These are phyloP conservation scores for Avena atlantica DNA, from an alignment of 176 grass and related monocot species.

Conservation along the genomic window DNA sequence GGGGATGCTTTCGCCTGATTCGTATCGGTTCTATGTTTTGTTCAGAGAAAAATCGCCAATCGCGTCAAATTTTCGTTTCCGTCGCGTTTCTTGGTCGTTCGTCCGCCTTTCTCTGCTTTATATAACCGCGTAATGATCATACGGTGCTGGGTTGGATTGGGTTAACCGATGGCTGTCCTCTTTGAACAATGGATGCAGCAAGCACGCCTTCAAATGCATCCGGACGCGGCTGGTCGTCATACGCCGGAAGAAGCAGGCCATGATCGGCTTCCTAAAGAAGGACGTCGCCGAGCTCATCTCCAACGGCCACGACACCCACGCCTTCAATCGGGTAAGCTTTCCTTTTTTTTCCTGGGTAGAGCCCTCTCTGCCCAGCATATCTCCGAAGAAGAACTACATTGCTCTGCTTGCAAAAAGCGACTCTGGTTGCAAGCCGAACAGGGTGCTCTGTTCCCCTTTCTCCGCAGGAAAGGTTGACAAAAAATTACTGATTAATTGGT, in stretches of 20 bases:
- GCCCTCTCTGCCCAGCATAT: background rate
- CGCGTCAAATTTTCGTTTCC: background rate
- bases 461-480: background rate
- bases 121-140: background rate
- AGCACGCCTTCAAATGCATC: conserved; percentile 79
- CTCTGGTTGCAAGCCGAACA: background rate
- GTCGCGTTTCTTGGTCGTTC: background rate
- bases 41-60: background rate
- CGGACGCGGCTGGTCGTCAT: conserved; percentile 67
- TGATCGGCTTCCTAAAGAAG: conserved; percentile 86
- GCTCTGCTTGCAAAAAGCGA: background rate
- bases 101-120: background rate
- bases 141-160: background rate
- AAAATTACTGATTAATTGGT: too few relatives aligned
- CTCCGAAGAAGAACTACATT: background rate
- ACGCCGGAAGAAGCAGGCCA: conserved; percentile 78
- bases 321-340: conserved; percentile 69
- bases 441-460: background rate
- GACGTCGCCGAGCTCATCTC: conserved; percentile 90
- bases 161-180: background rate
- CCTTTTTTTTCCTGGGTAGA: background rate
- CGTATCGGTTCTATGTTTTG: background rate
- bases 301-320: conserved; percentile 67
- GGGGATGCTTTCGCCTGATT: background rate
- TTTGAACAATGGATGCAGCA: conserved; percentile 53